These are phyloP conservation scores for Polygonum maritimum DNA, from an alignment of 148 eudicot species.

Conservation along the genomic window DNA sequence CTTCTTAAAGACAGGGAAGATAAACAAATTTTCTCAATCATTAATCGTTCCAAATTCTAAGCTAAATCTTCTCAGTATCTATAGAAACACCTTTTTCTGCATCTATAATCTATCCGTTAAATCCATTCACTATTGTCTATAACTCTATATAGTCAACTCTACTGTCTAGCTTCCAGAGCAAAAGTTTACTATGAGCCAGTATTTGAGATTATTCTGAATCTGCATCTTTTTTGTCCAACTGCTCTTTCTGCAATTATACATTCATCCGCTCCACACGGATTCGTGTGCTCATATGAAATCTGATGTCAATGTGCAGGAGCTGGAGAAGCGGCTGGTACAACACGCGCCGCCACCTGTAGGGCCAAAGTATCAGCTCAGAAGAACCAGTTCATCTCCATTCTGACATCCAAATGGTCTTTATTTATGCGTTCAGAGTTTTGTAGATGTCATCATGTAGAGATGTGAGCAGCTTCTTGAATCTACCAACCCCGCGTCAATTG, in stretches of 20 bases:
- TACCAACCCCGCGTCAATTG: neutral
- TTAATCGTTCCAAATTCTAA: neutral
- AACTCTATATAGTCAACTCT: too few relatives aligned
- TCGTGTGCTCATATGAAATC: neutral
- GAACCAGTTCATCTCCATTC: constrained; percentile 21
- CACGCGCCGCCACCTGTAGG: constrained; percentile 5
- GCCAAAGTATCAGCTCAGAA: constrained; percentile 20
- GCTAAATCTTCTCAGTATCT: neutral
- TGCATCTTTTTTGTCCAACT: neutral
- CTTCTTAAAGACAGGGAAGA: too few relatives aligned
- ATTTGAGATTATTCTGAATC: neutral
- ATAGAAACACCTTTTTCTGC: neutral
- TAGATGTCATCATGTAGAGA: constrained; percentile 12
- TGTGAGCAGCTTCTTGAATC: neutral
- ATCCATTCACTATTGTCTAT: neutral
- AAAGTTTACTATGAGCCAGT: neutral
- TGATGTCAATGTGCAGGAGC: constrained; percentile 14
- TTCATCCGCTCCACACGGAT: neutral
- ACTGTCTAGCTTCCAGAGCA: neutral
- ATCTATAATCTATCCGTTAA: too few relatives aligned
- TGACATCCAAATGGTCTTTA: constrained; percentile 2
- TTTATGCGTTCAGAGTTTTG: neutral
- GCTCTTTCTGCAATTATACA: neutral
- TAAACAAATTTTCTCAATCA: neutral
- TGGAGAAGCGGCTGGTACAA: constrained; percentile 12